Conservation (phyloP, 306 rosid genomes). For the Vigna trinervia region DNA sequence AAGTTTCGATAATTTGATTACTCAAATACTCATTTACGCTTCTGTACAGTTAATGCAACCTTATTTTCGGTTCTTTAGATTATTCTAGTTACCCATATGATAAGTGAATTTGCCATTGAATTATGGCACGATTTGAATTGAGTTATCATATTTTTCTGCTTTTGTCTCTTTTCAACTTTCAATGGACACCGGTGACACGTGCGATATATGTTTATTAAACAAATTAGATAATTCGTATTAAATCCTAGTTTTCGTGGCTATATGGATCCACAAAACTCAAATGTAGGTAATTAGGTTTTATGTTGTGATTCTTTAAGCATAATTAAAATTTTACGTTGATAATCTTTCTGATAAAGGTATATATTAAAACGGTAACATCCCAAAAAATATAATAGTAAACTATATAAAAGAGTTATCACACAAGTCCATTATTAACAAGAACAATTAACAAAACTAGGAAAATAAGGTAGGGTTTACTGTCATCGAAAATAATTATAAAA, state of each 20-base stretch:
- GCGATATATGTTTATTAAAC: not conserved
- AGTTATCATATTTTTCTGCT: slow-evolving; percentile 14
- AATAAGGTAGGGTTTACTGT: no score
- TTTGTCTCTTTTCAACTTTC: slow-evolving; percentile 10
- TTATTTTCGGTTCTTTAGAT: slow-evolving; percentile 39
- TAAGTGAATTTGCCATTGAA: slow-evolving; percentile 21
- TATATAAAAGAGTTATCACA: no score
- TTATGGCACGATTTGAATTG: slow-evolving; percentile 13
- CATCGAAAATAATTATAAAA: no score
- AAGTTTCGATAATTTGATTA: slow-evolving; percentile 45
- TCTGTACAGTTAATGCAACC: slow-evolving; percentile 62
- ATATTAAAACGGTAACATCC: no score
- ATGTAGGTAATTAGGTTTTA: not conserved
- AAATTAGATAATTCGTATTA: not conserved
- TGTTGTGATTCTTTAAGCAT: not conserved
- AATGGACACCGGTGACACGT: not conserved
- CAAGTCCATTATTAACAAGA: no score
- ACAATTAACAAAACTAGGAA: no score
- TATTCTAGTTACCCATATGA: slow-evolving; percentile 40
- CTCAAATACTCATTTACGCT: slow-evolving; percentile 46
- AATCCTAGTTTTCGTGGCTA: not conserved
- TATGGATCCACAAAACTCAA: not conserved
- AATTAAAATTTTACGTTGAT: no score
- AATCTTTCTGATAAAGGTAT: no score
- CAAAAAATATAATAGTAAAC: no score